Base-by-base conservation (phyloP, 2,329 filamentous ascomycete genomes). In the Decorospora gaudefroyi region DNA sequence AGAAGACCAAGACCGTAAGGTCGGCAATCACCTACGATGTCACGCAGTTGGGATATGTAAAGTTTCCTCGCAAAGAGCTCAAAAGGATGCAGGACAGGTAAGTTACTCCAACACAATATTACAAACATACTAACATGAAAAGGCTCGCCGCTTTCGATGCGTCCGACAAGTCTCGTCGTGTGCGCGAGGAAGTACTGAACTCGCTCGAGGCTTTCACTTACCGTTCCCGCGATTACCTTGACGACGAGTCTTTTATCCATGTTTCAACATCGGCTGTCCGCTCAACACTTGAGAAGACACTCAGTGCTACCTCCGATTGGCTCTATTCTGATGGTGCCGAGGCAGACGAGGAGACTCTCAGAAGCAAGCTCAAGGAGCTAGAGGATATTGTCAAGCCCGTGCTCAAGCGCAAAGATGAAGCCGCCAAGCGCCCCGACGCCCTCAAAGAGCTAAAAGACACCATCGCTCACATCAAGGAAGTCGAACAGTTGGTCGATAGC, bases 201-300 rank as follows among this genome's bases (percentile, higher is more conserved):
- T 86, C 88, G 54, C 82, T 99, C n/a, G 93, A 99, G 72, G 86
- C 81, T 9, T 97, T 87, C 71, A 96, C 92, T 10, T 99, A 99
- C 77, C 86, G 84, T 62, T 82, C 88, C 18, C 85, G 90, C 17
- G 90, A 96, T 68, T 78, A 95, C 30, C 77, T 96, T 2, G 86
- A 89, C 28, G 85, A 86, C 48, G 84, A 88, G 33, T 77, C 78
- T 1, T 97, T 96, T 67, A 76, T 87, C 38, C 78, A 78, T 9
- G 82, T 80, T 3, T 87, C 90, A 21, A 92, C 86, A 7, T 75
- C 82, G 3, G 78, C 81, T 13, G 81, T 90, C 64, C 82, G 89
- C 32, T 69, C 78, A 5, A 72, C 74, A n/a, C 78, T 97, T 9
- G 80, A 86, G 58, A 76, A 83, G 49, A 84, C 85, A 62, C 78